phyloP scores from a whole-genome alignment of 2,329 filamentous ascomycete genomes.

The Microdochium paspali region DNA sequence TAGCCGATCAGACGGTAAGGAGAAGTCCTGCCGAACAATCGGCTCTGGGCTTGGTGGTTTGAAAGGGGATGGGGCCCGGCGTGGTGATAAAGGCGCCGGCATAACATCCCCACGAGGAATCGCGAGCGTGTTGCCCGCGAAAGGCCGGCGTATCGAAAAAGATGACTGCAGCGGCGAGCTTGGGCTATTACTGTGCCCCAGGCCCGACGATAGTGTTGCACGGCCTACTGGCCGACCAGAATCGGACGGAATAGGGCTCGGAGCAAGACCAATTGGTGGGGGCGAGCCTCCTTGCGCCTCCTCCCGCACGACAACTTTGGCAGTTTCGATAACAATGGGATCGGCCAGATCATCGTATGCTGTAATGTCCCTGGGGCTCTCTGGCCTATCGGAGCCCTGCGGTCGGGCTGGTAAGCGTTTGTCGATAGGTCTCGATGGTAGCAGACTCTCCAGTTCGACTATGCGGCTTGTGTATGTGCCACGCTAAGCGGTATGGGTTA shows the following conservation, averaged over 20 bases:
- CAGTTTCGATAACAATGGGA: slow-evolving; percentile 37
- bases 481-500: slow-evolving; percentile 40
- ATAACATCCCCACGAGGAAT: slow-evolving; percentile 51
- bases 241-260: not conserved
- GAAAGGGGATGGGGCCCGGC: slow-evolving; percentile 42
- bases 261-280: not conserved
- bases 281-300: not conserved
- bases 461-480: slow-evolving; percentile 87
- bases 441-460: slow-evolving; percentile 69
- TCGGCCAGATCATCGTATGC: slow-evolving; percentile 35
- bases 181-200: slow-evolving; percentile 1
- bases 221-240: not conserved
- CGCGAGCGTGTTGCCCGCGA: slow-evolving; percentile 20
- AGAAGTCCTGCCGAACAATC: slow-evolving; percentile 25
- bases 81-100: slow-evolving; percentile 62
- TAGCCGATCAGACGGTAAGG: slow-evolving; percentile 13
- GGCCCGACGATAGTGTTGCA: not conserved
- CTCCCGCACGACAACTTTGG: slow-evolving; percentile 19
- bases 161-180: slow-evolving; percentile 38
- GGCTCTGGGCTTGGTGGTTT: slow-evolving; percentile 20
- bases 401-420: slow-evolving; percentile 70
- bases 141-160: slow-evolving; percentile 37
- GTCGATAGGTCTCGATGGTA: slow-evolving; percentile 46
- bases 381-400: slow-evolving; percentile 49
- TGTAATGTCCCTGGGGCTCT: slow-evolving; percentile 20